A percentile compares a stretch with the other conserved stretches of the same genome.
Conservation (phyloP, 352 stramenopile genomes). For the Phytophthora citrophthora region DNA sequence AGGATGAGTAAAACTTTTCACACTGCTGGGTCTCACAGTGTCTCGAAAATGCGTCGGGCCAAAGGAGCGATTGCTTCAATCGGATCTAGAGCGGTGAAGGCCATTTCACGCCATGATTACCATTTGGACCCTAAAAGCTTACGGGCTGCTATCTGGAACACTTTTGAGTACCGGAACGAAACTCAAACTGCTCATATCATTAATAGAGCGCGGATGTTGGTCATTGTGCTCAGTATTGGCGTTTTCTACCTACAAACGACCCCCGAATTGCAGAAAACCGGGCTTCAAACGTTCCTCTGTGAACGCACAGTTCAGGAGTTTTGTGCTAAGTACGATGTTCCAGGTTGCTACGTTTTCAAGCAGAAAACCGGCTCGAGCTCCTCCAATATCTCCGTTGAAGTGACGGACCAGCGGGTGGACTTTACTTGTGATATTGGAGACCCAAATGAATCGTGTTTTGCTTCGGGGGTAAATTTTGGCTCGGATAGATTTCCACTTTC, state of each 20-base stretch:
- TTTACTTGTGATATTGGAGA: slow-evolving; percentile 34
- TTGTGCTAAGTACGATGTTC: slow-evolving; percentile 34
- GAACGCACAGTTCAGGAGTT: slow-evolving; percentile 47
- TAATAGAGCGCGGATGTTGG: slow-evolving; percentile 40
- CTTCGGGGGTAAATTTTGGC: slow-evolving; percentile 39
- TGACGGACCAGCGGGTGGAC: slow-evolving; percentile 29
- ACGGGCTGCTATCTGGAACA: slow-evolving; percentile 46
- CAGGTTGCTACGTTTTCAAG: slow-evolving; percentile 47
- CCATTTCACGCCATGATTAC: slow-evolving; percentile 27
- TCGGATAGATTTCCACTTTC: slow-evolving; percentile 28
- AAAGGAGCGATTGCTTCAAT: slow-evolving; percentile 32
- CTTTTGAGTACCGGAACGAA: slow-evolving; percentile 52
- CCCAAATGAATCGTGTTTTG: slow-evolving; percentile 34
- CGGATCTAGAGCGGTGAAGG: slow-evolving; percentile 14
- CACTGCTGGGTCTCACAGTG: background rate
- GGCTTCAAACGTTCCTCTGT: slow-evolving; percentile 45
- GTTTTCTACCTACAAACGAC: slow-evolving; percentile 68
- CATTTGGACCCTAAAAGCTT: slow-evolving; percentile 37
- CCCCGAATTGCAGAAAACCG: slow-evolving; percentile 55
- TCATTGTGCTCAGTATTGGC: slow-evolving; percentile 50
- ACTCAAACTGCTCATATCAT: slow-evolving; percentile 25
- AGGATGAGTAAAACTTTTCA: slow-evolving; percentile 3
- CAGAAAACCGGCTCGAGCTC: slow-evolving; percentile 9
- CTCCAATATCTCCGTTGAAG: slow-evolving; percentile 6
- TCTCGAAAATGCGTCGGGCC: slow-evolving; percentile 26